Evolutionary conservation across 108 stramenopile species (phyloP), one percentile per base, ranked within the genome.

Genomic region (Nannochloropsis salina): DNA sequence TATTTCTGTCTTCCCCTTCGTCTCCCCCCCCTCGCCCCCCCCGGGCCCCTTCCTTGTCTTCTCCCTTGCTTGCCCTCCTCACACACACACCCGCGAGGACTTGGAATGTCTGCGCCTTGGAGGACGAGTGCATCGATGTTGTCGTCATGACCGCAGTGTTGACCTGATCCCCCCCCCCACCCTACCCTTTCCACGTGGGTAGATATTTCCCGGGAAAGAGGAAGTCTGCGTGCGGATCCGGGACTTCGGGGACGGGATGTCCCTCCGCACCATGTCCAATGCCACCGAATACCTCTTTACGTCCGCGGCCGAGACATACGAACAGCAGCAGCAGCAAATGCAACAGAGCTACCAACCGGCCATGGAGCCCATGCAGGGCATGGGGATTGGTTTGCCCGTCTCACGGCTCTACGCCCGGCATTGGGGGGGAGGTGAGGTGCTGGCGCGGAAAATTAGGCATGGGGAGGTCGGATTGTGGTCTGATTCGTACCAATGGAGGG

Each of bases 311-410:
- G 74, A 83, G 0, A 44, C 42, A 3, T 42, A 87, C 9, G 86
- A 41, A 42, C 44, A 83, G 22, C 83, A 45, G 83, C 82, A 87
- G 44, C 86, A 87, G 47, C 43, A 42, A 21, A 43, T 22, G 74
- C 44, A 83, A 42, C 82, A 82, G 42, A 83, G 82, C 51, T 87
- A 22, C 86, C 86, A 87, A 83, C 86, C 86, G 1, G 43, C 61
- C 22, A 31, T 43, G 2, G 86, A 87, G 42, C 86, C 86, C 1
- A 45, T 87, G 41, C 74, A 6, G 42, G 87, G 87, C 44, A 87
- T 84, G 87, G 87, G 87, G 9, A 87, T 84, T 8, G 87, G 87
- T 41, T 80, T 87, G 20, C 87, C 87, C 4, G 87, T 87, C 8
- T 80, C 74, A 11, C 40, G 87, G 79, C 42, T 84, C 44, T 87